Evolutionary conservation across 163 green algal genomes (phyloP).

Genomic region (Scenedesmus sp.): DNA sequence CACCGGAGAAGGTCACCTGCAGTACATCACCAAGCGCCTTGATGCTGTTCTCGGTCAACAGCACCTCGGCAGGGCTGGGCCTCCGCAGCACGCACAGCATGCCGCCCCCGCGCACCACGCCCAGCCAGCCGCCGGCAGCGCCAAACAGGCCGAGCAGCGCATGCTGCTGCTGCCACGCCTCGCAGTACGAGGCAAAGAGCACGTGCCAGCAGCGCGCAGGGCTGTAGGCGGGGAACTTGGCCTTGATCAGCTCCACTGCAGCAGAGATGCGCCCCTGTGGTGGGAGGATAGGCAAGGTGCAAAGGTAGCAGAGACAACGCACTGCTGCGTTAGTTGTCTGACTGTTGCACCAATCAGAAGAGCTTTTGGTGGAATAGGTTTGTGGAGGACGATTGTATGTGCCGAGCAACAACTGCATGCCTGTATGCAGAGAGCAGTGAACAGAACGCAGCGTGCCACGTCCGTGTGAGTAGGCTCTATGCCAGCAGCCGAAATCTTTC

Average conservation of each 20-base stretch:
- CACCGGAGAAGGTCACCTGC: background rate
- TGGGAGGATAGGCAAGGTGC: background rate
- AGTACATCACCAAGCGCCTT: background rate
- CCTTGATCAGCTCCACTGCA: conserved; percentile 11
- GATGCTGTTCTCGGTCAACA: background rate
- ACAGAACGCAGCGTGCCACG: no score
- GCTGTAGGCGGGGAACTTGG: conserved; percentile 2
- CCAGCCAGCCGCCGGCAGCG: background rate
- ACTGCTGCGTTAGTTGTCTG: no score
- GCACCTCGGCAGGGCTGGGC: conserved; percentile 48
- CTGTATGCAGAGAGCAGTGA: no score
- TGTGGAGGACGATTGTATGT: no score
- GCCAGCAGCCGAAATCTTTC: no score
- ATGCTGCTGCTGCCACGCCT: conserved; percentile 65
- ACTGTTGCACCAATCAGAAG: no score
- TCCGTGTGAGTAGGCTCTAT: no score
- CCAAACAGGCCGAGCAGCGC: conserved; percentile 54
- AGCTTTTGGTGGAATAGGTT: no score
- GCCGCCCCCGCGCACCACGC: conserved; percentile 51
- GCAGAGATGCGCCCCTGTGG: conserved; percentile 18
- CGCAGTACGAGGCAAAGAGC: conserved; percentile 66
- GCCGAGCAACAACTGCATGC: no score
- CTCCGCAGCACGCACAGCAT: conserved; percentile 61
- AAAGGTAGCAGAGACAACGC: background rate
- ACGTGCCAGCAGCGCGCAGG: conserved; percentile 51